Evolutionary conservation across 2,329 filamentous ascomycete species (phyloP).

Genomic region (Xenosphaeropsis pyriputrescens): DNA sequence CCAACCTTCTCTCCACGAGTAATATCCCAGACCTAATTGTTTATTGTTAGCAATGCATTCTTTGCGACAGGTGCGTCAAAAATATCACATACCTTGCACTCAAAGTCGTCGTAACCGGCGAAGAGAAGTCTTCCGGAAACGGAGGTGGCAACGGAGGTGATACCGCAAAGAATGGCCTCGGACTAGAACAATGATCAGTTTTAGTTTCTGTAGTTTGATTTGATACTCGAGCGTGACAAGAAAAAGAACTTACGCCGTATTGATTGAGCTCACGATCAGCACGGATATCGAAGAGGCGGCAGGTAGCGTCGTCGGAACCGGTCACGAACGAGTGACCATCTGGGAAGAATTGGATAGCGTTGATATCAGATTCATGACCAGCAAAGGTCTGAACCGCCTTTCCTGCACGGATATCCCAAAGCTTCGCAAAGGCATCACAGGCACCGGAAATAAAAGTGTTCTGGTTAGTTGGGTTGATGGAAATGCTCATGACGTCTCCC

Average conservation of each 20-base stretch:
- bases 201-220: conserved; percentile 1
- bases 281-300: conserved; percentile 93
- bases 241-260: conserved; percentile 40
- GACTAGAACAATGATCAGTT: conserved; percentile 40
- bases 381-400: conserved; percentile 98
- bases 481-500: conserved; percentile 99
- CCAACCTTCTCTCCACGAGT: conserved; percentile 94
- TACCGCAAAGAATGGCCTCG: conserved; percentile 92
- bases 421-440: conserved; percentile 94
- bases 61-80: neutral
- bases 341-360: conserved; percentile 98
- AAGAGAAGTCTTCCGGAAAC: conserved; percentile 92
- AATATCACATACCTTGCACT: conserved; percentile 77
- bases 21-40: conserved; percentile 88
- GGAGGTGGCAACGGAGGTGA: conserved; percentile 95
- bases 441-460: conserved; percentile 99
- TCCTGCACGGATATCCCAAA: conserved; percentile 97
- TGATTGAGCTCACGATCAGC: conserved; percentile 69
- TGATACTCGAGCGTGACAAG: neutral
- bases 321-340: conserved; percentile 98
- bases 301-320: conserved; percentile 93
- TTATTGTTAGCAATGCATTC: conserved; percentile 4
- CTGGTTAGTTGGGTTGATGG: conserved; percentile 97
- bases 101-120: conserved; percentile 96
- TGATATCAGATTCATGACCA: conserved; percentile 97